Percentiles rank a stretch among this genome's conserved stretches.
These are phyloP conservation scores for Saccharomyces pastorianus DNA, from an alignment of 1,139 yeast genomes.

Conservation along the genomic window DNA sequence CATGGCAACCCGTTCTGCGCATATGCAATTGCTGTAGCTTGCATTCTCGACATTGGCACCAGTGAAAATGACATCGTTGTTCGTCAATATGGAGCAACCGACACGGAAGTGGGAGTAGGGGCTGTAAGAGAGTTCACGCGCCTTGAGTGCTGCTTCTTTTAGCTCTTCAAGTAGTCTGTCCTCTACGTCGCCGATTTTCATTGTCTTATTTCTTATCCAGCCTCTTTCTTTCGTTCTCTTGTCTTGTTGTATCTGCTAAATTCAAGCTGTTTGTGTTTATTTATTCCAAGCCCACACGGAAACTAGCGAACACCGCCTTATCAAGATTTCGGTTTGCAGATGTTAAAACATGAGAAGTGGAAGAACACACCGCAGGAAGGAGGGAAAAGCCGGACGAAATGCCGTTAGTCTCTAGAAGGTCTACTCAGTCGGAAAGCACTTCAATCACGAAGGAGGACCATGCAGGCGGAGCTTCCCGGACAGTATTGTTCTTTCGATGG, in stretches of 20 bases:
- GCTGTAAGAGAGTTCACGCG: conserved; percentile 52
- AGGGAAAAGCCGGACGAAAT: background rate
- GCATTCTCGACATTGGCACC: conserved; percentile 96
- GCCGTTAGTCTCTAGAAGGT: background rate
- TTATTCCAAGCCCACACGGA: background rate
- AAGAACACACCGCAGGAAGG: background rate
- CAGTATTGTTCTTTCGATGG: conserved; percentile 19
- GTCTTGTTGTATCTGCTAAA: background rate
- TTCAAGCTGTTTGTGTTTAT: background rate
- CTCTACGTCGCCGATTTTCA: conserved; percentile 3
- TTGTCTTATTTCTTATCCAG: background rate
- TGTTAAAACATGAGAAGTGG: background rate
- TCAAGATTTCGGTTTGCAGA: background rate
- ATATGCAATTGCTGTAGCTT: conserved; percentile 76
- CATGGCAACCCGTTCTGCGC: conserved; percentile 85
- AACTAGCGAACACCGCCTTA: background rate
- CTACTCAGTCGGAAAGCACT: background rate
- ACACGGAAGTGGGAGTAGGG: conserved; percentile 86
- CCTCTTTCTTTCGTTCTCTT: background rate
- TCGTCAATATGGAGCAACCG: conserved; percentile 64
- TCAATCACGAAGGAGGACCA: background rate
- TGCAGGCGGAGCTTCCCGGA: background rate
- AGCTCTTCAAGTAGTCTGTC: background rate
- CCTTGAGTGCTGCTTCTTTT: conserved; percentile 19
- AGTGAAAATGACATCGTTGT: conserved; percentile 38